Evolutionary conservation across 768 basidiomycete genomes (phyloP).

Genomic region (Mrakia blollopis): DNA sequence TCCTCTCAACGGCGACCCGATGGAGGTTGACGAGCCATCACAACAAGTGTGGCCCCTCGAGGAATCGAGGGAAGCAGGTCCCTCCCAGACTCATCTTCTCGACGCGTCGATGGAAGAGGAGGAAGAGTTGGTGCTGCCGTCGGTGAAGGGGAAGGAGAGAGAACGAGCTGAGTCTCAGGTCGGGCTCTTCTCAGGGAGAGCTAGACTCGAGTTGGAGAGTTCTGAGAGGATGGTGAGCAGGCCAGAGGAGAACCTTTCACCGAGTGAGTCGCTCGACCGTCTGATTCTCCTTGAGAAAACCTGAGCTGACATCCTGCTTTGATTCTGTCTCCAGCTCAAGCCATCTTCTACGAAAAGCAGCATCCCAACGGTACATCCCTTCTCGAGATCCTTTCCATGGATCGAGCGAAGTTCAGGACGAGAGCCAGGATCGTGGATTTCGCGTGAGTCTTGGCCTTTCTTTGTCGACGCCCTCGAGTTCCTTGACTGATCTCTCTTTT

Average conservation of each 20-base stretch:
- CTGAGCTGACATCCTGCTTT: neutral
- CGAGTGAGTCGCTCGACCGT: neutral
- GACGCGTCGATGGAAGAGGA: neutral
- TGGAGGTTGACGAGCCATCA: neutral
- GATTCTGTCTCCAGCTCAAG: neutral
- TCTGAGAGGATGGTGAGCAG: neutral
- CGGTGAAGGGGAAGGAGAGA: neutral
- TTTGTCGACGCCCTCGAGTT: neutral
- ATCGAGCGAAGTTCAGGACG: slow-evolving; percentile 3
- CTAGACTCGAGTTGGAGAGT: neutral
- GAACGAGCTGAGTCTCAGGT: neutral
- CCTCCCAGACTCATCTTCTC: neutral
- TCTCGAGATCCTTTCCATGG: neutral
- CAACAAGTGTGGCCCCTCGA: neutral
- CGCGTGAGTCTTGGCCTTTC: neutral
- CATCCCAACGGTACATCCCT: slow-evolving; percentile 4
- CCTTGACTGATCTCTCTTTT: neutral
- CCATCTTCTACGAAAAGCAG: neutral
- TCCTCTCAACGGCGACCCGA: neutral
- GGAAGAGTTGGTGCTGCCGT: neutral
- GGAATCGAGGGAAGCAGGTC: neutral
- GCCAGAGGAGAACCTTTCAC: neutral
- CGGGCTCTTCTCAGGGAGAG: no score
- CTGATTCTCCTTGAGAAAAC: neutral
- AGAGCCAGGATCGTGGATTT: neutral